A percentile compares a stretch with the other conserved stretches of the same genome.
phyloP scores from a whole-genome alignment of 2,329 filamentous ascomycete genomes.

The Trichoderma semiorbis region DNA sequence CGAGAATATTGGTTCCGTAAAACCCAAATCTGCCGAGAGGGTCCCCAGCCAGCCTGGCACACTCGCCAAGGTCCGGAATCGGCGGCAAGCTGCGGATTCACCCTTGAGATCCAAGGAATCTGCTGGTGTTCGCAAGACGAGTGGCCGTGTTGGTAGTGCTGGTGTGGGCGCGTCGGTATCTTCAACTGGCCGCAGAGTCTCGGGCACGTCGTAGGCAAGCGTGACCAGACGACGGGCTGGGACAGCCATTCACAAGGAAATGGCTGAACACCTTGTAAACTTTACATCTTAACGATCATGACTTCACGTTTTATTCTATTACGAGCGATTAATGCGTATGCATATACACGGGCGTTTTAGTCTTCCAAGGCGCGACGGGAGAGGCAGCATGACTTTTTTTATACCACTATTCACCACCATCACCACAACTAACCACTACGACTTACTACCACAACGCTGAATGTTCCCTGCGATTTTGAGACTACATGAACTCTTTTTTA shows the following conservation, averaged over 20 bases:
- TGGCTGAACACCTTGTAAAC: slow-evolving; percentile 14
- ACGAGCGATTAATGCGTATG: slow-evolving; percentile 42
- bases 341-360: slow-evolving; percentile 45
- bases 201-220: slow-evolving; percentile 35
- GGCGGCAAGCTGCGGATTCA: slow-evolving; percentile 47
- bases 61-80: slow-evolving; percentile 63
- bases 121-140: slow-evolving; percentile 61
- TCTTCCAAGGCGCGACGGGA: slow-evolving; percentile 16
- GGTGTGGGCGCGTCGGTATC: slow-evolving; percentile 42
- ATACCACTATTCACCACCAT: background rate
- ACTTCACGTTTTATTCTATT: slow-evolving; percentile 31
- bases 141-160: slow-evolving; percentile 61
- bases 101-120: slow-evolving; percentile 50
- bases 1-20: slow-evolving; percentile 63
- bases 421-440: background rate
- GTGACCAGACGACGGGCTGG: slow-evolving; percentile 15
- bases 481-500: background rate
- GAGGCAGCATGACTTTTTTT: slow-evolving; percentile 13
- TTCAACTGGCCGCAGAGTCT: slow-evolving; percentile 53
- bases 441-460: background rate
- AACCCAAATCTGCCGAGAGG: slow-evolving; percentile 58
- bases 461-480: slow-evolving; percentile 12
- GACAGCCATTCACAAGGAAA: slow-evolving; percentile 4
- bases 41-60: slow-evolving; percentile 53
- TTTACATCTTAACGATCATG: slow-evolving; percentile 41